Evolutionary conservation across 148 eudicot genomes (phyloP).

Genomic region (Heliamphora exappendiculata): DNA sequence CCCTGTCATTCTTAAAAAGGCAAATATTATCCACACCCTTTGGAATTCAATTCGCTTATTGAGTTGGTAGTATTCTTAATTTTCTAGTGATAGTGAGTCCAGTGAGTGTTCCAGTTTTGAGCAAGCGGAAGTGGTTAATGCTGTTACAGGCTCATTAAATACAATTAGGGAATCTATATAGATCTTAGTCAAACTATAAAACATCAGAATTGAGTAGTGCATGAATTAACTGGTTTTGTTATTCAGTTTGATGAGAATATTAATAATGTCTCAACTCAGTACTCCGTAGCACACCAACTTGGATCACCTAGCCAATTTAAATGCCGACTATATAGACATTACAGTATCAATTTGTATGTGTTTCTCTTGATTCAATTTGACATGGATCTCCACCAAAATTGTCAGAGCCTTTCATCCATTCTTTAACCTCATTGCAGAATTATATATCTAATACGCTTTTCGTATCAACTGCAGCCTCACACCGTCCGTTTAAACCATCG

Average conservation of each 20-base stretch:
- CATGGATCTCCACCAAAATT: constrained; percentile 4
- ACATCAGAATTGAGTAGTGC: neutral
- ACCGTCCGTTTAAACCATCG: constrained; percentile 57
- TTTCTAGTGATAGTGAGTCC: neutral
- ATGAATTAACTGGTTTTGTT: neutral
- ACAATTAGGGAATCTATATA: neutral
- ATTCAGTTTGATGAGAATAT: neutral
- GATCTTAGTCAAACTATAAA: neutral
- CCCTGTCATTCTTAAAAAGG: neutral
- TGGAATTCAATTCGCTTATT: neutral
- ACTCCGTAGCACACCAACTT: neutral
- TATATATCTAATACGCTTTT: neutral
- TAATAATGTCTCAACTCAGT: neutral
- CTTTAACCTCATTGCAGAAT: neutral
- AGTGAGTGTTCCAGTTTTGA: neutral
- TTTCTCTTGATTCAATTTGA: neutral
- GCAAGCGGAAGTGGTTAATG: neutral
- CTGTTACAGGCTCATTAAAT: neutral
- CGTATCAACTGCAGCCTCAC: constrained; percentile 51
- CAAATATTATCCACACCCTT: neutral
- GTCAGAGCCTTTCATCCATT: neutral
- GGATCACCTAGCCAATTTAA: neutral
- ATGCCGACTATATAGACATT: neutral
- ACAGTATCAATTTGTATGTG: neutral
- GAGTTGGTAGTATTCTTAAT: neutral